A percentile compares a stretch with the other conserved stretches of the same genome.
phyloP scores from a whole-genome alignment of 2,329 filamentous ascomycete species.

The Claviceps humidiphila region DNA sequence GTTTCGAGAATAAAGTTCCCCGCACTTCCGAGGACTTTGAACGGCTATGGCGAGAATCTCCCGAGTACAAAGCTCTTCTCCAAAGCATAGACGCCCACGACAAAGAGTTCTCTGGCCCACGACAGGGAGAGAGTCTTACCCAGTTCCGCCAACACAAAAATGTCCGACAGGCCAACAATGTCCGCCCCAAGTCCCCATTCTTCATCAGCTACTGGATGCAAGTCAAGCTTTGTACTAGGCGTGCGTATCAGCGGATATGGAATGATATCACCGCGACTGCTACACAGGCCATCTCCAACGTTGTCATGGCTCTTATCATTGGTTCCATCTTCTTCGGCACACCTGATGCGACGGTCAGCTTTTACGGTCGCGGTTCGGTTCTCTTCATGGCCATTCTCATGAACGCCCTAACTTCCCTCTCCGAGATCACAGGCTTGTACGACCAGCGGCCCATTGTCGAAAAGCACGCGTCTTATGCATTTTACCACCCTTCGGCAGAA shows the following conservation, averaged over 20 bases:
- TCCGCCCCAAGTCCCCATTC: slow-evolving; percentile 42
- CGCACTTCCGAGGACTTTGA: slow-evolving; percentile 60
- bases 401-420: slow-evolving; percentile 43
- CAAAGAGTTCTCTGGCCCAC: slow-evolving; percentile 27
- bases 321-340: slow-evolving; percentile 46
- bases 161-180: slow-evolving; percentile 36
- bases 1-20: slow-evolving; percentile 49
- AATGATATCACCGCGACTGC: slow-evolving; percentile 36
- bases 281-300: slow-evolving; percentile 31
- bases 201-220: slow-evolving; percentile 43
- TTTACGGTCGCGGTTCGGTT: slow-evolving; percentile 40
- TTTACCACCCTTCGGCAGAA: slow-evolving; percentile 39
- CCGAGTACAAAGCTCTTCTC: slow-evolving; percentile 28
- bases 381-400: slow-evolving; percentile 48
- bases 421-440: slow-evolving; percentile 36
- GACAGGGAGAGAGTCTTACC: slow-evolving; percentile 23
- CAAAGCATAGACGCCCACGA: slow-evolving; percentile 39
- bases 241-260: slow-evolving; percentile 39
- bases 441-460: slow-evolving; percentile 33
- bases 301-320: slow-evolving; percentile 46
- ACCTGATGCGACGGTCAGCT: slow-evolving; percentile 33
- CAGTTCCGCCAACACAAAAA: slow-evolving; percentile 35
- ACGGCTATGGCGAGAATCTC: slow-evolving; percentile 29
- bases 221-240: slow-evolving; percentile 34
- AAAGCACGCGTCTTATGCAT: slow-evolving; percentile 34